Conservation (phyloP, 129 eudicot genomes). For the Tagetes patula region DNA sequence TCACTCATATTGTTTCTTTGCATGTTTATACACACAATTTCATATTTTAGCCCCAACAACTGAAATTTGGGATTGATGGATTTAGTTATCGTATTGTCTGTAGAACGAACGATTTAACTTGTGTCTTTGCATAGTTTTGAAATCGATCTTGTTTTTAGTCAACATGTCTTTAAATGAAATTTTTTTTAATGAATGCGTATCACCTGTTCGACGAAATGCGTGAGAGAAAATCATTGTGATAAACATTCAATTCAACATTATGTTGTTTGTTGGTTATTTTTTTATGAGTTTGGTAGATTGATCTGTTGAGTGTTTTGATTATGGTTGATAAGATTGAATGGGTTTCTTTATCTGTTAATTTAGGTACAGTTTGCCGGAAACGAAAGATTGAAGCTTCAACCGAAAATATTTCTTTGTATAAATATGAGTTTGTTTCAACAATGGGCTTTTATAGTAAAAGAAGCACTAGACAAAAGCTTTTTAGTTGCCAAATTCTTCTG, state of each 20-base stretch:
- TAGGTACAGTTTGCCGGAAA: conserved; percentile 4
- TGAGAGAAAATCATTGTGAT: neutral
- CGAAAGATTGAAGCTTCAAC: conserved; percentile 23
- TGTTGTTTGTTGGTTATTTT: neutral
- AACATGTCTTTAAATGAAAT: neutral
- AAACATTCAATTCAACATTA: neutral
- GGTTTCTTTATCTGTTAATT: conserved; percentile 18
- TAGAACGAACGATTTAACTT: neutral
- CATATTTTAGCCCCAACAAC: neutral
- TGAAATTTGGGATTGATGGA: neutral
- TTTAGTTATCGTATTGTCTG: neutral
- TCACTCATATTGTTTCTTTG: neutral
- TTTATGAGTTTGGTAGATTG: neutral
- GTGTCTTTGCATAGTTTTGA: neutral
- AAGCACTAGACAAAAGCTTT: conserved; percentile 43
- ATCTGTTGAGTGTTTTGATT: neutral
- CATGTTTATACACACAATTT: neutral
- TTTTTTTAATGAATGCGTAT: neutral
- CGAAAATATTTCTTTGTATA: neutral
- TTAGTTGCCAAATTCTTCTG: conserved; percentile 50
- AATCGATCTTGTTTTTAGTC: neutral
- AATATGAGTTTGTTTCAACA: conserved; percentile 40
- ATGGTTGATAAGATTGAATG: neutral
- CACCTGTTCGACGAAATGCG: conserved; percentile 10
- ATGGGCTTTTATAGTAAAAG: conserved; percentile 50